A percentile compares a stretch with the other conserved stretches of the same genome.
These are phyloP conservation scores for Phytophthora quininea DNA, from an alignment of 352 stramenopile genomes.

Conservation along the genomic window DNA sequence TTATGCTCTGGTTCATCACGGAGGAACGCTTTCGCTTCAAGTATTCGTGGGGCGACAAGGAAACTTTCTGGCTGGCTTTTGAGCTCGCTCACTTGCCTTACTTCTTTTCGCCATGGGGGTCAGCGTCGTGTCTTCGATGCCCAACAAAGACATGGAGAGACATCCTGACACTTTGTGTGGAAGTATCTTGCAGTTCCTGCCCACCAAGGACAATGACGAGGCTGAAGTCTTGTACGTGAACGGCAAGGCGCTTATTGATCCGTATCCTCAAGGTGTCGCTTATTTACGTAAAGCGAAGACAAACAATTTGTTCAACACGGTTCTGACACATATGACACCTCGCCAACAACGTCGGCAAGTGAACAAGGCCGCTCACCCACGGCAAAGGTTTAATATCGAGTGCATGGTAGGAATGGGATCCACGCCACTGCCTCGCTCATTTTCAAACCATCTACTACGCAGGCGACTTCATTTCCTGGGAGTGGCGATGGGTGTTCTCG, in stretches of 20 bases:
- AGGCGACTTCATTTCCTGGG: slow-evolving; percentile 51
- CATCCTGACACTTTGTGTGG: slow-evolving; percentile 42
- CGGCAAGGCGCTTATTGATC: slow-evolving; percentile 31
- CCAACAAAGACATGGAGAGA: slow-evolving; percentile 33
- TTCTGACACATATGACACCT: slow-evolving; percentile 59
- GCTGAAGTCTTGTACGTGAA: slow-evolving; percentile 38
- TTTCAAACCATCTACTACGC: slow-evolving; percentile 42
- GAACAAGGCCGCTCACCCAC: slow-evolving; percentile 11
- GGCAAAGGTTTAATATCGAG: slow-evolving; percentile 38
- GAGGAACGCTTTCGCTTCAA: slow-evolving; percentile 38
- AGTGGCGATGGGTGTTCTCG: slow-evolving; percentile 33
- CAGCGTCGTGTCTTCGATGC: slow-evolving; percentile 36
- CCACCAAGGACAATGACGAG: slow-evolving; percentile 11
- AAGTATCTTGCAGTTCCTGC: slow-evolving; percentile 47
- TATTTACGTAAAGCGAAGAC: slow-evolving; percentile 36
- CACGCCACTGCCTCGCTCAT: slow-evolving; percentile 41
- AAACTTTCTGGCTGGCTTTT: slow-evolving; percentile 52
- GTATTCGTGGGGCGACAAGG: slow-evolving; percentile 50
- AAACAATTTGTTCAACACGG: slow-evolving; percentile 51
- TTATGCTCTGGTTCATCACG: slow-evolving; percentile 42
- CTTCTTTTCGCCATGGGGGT: slow-evolving; percentile 50
- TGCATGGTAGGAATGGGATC: slow-evolving; percentile 52
- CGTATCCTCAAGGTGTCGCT: slow-evolving; percentile 26
- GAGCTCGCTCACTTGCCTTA: slow-evolving; percentile 41
- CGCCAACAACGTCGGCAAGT: slow-evolving; percentile 30